A percentile compares a stretch with the other conserved stretches of the same genome.
Evolutionary conservation across 2,329 filamentous ascomycete genomes (phyloP).

Genomic region (Zasmidium angulare): DNA sequence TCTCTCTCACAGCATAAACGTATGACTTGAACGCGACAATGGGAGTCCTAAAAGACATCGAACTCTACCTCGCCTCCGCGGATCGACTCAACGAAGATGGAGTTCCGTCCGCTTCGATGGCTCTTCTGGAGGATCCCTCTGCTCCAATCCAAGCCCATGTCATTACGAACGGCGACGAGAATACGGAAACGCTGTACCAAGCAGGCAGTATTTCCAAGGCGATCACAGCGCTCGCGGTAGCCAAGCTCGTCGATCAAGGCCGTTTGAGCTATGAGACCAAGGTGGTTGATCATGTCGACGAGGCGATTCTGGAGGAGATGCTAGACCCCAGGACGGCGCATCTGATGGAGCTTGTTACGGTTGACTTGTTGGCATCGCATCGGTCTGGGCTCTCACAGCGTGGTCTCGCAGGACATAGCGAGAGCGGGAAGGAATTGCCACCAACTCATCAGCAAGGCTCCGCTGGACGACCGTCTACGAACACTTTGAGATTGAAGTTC

Average conservation of each 20-base stretch:
- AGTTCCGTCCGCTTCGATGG: constrained; percentile 24
- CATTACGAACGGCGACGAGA: constrained; percentile 20
- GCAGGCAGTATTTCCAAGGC: constrained; percentile 31
- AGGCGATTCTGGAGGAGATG: constrained; percentile 7
- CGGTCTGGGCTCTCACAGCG: constrained; percentile 26
- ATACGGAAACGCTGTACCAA: constrained; percentile 28
- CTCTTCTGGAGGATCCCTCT: constrained; percentile 18
- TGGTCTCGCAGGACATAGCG: constrained; percentile 28
- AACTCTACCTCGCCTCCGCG: constrained; percentile 11
- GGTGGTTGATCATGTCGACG: constrained; percentile 18
- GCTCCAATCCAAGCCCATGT: constrained; percentile 17
- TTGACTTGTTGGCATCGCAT: constrained; percentile 27
- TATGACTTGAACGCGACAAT: too few species aligned
- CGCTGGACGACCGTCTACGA: constrained; percentile 19
- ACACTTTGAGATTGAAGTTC: constrained; percentile 25
- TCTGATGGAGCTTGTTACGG: constrained; percentile 24
- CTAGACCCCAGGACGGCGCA: constrained; percentile 16
- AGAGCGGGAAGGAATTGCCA: constrained; percentile 4
- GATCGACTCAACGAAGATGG: constrained; percentile 14
- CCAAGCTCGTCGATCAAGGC: constrained; percentile 26
- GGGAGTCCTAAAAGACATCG: constrained; percentile 16
- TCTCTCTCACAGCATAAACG: too few species aligned
- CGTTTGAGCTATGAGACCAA: constrained; percentile 20
- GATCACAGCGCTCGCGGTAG: constrained; percentile 23
- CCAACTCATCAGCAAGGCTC: constrained; percentile 17